phyloP scores from a whole-genome alignment of 495 filamentous ascomycete genomes.

The Penicillium flavigenum region DNA sequence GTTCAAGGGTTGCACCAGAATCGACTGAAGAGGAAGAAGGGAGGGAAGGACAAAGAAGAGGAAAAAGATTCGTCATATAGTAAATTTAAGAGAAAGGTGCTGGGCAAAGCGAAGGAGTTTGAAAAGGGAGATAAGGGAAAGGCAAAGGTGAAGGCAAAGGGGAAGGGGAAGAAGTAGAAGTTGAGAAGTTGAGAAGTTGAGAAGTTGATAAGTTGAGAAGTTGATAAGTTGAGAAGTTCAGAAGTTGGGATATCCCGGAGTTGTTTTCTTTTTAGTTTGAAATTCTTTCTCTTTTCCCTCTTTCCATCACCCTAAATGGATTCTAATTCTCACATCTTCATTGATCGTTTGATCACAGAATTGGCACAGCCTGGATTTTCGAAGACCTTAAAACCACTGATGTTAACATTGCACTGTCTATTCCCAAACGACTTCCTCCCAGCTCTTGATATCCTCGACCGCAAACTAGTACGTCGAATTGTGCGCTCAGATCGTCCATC shows the following conservation, averaged over 20 bases:
- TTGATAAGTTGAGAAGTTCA: too few relatives aligned
- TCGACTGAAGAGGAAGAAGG: not conserved
- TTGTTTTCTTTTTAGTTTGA: not conserved
- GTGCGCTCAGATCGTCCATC: slow-evolving; percentile 12
- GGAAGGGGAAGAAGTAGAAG: not conserved
- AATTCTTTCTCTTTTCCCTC: not conserved
- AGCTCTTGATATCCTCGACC: slow-evolving; percentile 79
- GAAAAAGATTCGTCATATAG: not conserved
- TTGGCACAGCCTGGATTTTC: slow-evolving; percentile 21
- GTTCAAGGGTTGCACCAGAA: slow-evolving; percentile 2
- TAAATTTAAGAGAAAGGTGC: not conserved
- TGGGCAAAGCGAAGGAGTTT: not conserved
- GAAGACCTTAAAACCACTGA: slow-evolving; percentile 36
- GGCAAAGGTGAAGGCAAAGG: not conserved
- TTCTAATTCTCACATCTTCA: slow-evolving; percentile 21
- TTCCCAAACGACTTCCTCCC: slow-evolving; percentile 62
- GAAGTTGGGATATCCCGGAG: not conserved
- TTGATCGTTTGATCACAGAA: slow-evolving; percentile 33
- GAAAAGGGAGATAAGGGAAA: not conserved
- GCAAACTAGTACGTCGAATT: slow-evolving; percentile 58
- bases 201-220: not conserved
- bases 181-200: not conserved
- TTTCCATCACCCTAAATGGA: not conserved
- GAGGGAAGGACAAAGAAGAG: not conserved
- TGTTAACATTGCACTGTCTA: slow-evolving; percentile 55